These are phyloP conservation scores for Powellomyces hirtus DNA, from an alignment of 192 early-diverging fungal genomes.

Conservation along the genomic window DNA sequence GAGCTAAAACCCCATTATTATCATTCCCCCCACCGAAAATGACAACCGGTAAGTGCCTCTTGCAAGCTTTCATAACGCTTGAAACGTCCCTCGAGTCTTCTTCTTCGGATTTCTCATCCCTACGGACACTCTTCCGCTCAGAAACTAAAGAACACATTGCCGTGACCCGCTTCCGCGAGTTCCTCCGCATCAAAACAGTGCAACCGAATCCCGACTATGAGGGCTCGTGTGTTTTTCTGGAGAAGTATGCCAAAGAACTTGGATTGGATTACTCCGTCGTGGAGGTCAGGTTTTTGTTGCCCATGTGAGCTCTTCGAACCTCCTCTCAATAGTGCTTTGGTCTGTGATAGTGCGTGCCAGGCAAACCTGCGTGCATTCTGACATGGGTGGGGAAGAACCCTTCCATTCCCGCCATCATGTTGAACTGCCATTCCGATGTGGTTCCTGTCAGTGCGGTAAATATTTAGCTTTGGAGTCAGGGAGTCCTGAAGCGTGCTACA, in stretches of 20 bases:
- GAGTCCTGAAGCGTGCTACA: not conserved
- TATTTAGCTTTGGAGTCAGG: too few relatives aligned
- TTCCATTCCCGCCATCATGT: slow-evolving; percentile 57
- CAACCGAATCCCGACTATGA: slow-evolving; percentile 83
- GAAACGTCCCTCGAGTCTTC: too few relatives aligned
- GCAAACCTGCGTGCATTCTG: slow-evolving; percentile 68
- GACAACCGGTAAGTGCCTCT: too few relatives aligned
- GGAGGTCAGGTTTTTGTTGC: too few relatives aligned
- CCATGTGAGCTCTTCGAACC: too few relatives aligned
- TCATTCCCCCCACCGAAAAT: too few relatives aligned
- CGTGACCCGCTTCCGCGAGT: slow-evolving; percentile 74
- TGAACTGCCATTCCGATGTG: slow-evolving; percentile 88
- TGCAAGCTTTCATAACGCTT: too few relatives aligned
- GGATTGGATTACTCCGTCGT: slow-evolving; percentile 53
- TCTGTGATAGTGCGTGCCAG: slow-evolving; percentile 8
- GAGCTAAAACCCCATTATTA: too few relatives aligned
- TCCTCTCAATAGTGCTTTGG: too few relatives aligned
- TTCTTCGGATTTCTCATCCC: too few relatives aligned
- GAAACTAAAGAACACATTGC: slow-evolving; percentile 44
- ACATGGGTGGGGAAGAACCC: slow-evolving; percentile 65
- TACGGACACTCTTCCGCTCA: too few relatives aligned
- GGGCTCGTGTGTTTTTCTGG: slow-evolving; percentile 59
- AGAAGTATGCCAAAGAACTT: slow-evolving; percentile 66
- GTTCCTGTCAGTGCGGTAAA: slow-evolving; percentile 73
- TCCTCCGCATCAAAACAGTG: slow-evolving; percentile 80